phyloP scores from a whole-genome alignment of 495 filamentous ascomycete genomes.

The Hypoxylon crocopeplum region DNA sequence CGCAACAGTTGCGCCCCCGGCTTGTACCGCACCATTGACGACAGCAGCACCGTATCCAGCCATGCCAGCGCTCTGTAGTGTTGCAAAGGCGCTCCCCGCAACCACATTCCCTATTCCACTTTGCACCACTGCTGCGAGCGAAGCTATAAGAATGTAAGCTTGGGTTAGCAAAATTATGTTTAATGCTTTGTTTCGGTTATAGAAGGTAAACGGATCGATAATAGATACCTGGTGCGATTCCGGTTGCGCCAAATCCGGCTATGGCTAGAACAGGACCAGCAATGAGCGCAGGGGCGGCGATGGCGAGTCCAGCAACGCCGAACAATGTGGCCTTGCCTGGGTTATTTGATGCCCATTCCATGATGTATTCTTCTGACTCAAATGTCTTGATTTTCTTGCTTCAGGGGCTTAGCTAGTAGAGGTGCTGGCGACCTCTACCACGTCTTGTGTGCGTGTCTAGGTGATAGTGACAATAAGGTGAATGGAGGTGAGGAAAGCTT shows the following conservation, averaged over 20 bases:
- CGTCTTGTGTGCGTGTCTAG: too few relatives aligned
- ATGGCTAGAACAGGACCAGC: conserved; percentile 1
- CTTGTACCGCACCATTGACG: conserved; percentile 28
- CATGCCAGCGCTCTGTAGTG: conserved; percentile 38
- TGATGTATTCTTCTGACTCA: too few relatives aligned
- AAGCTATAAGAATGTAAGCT: background rate
- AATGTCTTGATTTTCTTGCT: too few relatives aligned
- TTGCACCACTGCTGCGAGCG: conserved; percentile 29
- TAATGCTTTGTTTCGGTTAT: background rate
- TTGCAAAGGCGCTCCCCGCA: conserved; percentile 23
- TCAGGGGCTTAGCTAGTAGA: too few relatives aligned
- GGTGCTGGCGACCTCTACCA: too few relatives aligned
- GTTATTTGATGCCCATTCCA: conserved; percentile 3
- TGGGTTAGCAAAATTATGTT: background rate
- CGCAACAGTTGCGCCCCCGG: background rate
- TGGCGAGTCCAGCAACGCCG: background rate
- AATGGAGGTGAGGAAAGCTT: too few relatives aligned
- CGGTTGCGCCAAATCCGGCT: conserved; percentile 12
- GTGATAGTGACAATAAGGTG: too few relatives aligned
- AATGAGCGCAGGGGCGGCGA: conserved; percentile 2
- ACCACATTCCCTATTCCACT: conserved; percentile 26
- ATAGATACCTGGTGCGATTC: conserved; percentile 10
- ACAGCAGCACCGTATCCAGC: conserved; percentile 30
- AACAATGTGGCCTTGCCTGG: background rate
- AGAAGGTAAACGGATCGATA: background rate